Base-by-base conservation (phyloP, 345 rosid species). In the Corchorus capsularis region DNA sequence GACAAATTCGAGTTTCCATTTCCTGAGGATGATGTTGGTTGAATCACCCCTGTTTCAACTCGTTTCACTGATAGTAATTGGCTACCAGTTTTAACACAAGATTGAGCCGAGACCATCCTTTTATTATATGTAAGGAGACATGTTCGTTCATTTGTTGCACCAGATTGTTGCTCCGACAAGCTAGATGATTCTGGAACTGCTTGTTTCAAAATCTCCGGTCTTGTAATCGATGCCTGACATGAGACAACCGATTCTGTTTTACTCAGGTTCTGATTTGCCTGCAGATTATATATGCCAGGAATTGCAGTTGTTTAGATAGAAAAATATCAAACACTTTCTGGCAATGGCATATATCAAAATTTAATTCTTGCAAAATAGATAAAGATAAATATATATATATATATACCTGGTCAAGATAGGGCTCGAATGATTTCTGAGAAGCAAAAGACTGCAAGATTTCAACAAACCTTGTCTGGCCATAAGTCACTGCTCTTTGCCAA, bases 401-500 rank as follows among this genome's bases (percentile, higher is more conserved):
- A 17, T 19, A n/a, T 16, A 47, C 54, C 53, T 46, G 57, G 6
- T 27, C 72, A 69, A 50, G 20, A 69, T 1, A 2, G 32, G 22
- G 56, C 3, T 19, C 53, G 52, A 89, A 79, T 22, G 87, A 79
- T 32, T 90, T 84, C 69, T 88, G 92, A 47, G 92, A 71, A 67
- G 87, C 81, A 73, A 88, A 27, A 35, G 72, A 86, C 78, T 83
- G 89, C 83, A 90, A 80, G 68, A 87, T 79, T n/a, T 87, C 89
- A 27, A 79, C 81, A 62, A 88, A 73, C 78, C 90, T 85, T 1
- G 85, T 80, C 84, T 84, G 87, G 43, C 89, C 83, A 79, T 86
- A 87, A 78, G 80, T 84, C 35, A 85, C 84, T 65, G 87, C 90
- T 53, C 86, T 81, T 77, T 87, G 88, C 89, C 90, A 89, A 76